phyloP scores from a whole-genome alignment of 441 rosid genomes.

The Cnidoscolus chayamansa region DNA sequence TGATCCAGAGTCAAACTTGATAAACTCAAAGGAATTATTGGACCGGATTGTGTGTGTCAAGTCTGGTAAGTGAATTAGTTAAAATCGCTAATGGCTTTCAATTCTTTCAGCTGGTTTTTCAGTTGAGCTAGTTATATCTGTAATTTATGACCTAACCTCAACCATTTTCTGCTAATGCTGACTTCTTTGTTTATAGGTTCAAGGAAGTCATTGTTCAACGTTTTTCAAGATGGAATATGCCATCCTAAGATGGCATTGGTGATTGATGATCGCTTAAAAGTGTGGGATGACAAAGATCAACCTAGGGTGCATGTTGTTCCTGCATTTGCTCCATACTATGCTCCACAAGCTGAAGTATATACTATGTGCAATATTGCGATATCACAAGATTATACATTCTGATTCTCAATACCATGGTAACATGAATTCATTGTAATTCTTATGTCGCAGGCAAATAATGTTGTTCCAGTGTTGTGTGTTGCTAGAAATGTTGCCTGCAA shows the following conservation, averaged over 20 bases:
- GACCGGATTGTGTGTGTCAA: constrained; percentile 93
- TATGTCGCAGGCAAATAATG: constrained; percentile 63
- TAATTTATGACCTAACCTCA: constrained; percentile 15
- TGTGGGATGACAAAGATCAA: constrained; percentile 98
- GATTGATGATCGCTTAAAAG: constrained; percentile 91
- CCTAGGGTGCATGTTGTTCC: constrained; percentile 97
- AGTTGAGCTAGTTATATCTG: constrained; percentile 2
- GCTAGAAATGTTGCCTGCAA: constrained; percentile 96
- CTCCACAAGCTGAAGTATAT: constrained; percentile 95
- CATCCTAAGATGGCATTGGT: constrained; percentile 97
- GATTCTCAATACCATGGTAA: background rate
- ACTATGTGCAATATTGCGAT: constrained; percentile 21
- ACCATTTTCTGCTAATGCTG: constrained; percentile 12
- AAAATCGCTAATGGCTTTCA: constrained; percentile 7
- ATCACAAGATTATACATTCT: background rate
- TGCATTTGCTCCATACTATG: constrained; percentile 93
- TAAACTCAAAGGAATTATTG: constrained; percentile 65
- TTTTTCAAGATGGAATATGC: constrained; percentile 80
- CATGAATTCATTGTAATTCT: constrained; percentile 27
- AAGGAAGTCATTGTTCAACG: constrained; percentile 76
- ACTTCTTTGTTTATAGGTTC: constrained; percentile 44
- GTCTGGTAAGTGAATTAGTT: constrained; percentile 59
- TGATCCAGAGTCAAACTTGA: constrained; percentile 94
- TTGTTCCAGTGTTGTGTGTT: constrained; percentile 75
- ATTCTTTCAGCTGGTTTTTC: constrained; percentile 6